phyloP scores from a whole-genome alignment of 1,284 basidiomycete genomes.

The Austroboletus rostrupii region DNA sequence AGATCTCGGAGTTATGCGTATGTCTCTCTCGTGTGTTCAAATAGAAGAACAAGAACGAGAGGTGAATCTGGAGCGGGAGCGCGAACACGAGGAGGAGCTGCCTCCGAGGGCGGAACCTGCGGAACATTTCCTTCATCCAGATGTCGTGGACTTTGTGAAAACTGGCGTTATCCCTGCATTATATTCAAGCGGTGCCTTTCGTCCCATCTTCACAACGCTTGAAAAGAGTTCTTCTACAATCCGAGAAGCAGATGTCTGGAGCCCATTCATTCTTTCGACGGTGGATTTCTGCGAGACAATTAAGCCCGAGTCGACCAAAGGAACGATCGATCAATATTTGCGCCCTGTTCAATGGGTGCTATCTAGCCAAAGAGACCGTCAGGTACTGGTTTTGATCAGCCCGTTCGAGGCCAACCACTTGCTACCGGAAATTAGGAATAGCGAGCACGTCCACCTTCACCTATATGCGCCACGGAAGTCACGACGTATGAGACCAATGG shows the following conservation, averaged over 20 bases:
- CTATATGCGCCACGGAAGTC: neutral
- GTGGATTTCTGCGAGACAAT: neutral
- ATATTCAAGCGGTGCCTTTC: too few species aligned
- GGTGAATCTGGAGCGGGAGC: too few species aligned
- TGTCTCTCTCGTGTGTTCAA: neutral
- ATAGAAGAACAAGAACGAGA: too few species aligned
- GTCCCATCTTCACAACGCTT: too few species aligned
- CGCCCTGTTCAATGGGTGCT: neutral
- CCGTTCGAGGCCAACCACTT: neutral
- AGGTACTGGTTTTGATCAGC: neutral
- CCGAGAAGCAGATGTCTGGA: neutral
- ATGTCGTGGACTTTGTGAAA: too few species aligned
- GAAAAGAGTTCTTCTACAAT: too few species aligned
- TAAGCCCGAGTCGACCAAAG: neutral
- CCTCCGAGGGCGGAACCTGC: too few species aligned
- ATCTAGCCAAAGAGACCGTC: neutral
- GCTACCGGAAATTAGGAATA: neutral
- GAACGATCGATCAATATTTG: neutral
- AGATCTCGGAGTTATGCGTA: neutral
- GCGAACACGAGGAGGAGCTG: too few species aligned
- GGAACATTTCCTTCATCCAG: too few species aligned
- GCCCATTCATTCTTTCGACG: neutral
- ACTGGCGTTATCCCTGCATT: too few species aligned
- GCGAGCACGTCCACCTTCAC: neutral
- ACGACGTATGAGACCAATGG: neutral